Percentiles rank a stretch among this genome's conserved stretches.
Evolutionary conservation across 371 early-diverging fungal species (phyloP).

Genomic region (Funneliformis caledonium): DNA sequence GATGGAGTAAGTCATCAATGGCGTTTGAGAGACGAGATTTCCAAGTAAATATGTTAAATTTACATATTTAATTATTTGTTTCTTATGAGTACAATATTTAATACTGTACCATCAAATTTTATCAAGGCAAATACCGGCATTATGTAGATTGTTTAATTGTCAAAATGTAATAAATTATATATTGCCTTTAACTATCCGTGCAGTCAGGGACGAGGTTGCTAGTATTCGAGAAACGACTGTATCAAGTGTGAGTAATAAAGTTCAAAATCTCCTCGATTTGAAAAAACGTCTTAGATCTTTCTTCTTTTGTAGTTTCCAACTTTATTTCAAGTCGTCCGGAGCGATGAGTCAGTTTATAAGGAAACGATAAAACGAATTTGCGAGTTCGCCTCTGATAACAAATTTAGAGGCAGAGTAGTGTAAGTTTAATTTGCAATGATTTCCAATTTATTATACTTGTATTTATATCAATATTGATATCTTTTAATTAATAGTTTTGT

Average conservation of each 20-base stretch:
- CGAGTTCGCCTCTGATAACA: slow-evolving; percentile 12
- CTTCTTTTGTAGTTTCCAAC: slow-evolving; percentile 25
- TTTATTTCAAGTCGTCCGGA: slow-evolving; percentile 24
- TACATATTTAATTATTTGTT: neutral
- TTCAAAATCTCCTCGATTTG: neutral
- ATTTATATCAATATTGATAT: neutral
- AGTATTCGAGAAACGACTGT: slow-evolving; percentile 60
- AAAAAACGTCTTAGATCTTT: neutral
- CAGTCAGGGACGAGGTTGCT: slow-evolving; percentile 57
- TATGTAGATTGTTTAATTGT: slow-evolving; percentile 55
- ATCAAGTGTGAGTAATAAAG: slow-evolving; percentile 47
- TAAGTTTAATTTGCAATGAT: neutral
- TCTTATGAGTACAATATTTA: neutral
- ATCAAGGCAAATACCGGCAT: slow-evolving; percentile 53
- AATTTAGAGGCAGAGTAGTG: slow-evolving; percentile 35
- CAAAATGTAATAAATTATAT: slow-evolving; percentile 58
- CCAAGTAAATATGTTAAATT: slow-evolving; percentile 18
- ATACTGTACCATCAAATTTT: slow-evolving; percentile 38
- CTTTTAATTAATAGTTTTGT: slow-evolving; percentile 1
- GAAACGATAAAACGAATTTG: slow-evolving; percentile 22
- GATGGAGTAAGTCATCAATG: slow-evolving; percentile 60
- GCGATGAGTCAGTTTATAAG: slow-evolving; percentile 4
- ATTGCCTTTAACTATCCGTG: slow-evolving; percentile 55
- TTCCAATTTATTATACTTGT: neutral
- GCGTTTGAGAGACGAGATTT: slow-evolving; percentile 52